A percentile compares a stretch with the other conserved stretches of the same genome.
Conservation (phyloP, 352 stramenopile species). For the Globisporangium cylindrosporum region DNA sequence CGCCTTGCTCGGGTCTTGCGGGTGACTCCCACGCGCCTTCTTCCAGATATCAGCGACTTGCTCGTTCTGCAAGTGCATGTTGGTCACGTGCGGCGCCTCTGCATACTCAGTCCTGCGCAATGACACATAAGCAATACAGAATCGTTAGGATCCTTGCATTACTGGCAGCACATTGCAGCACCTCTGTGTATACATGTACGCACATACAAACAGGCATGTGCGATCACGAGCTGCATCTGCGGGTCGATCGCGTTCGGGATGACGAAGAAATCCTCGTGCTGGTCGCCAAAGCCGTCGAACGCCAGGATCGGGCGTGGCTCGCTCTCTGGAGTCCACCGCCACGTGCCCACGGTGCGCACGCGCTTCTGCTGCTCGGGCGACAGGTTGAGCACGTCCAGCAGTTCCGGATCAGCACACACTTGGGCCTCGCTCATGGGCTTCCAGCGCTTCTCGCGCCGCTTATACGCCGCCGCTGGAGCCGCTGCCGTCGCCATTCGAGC, state of each 20-base stretch:
- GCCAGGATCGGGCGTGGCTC: constrained; percentile 39
- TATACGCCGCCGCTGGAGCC: constrained; percentile 41
- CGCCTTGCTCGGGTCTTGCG: constrained; percentile 35
- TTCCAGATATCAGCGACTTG: constrained; percentile 51
- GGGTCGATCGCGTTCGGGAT: constrained; percentile 57
- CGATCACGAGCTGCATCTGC: constrained; percentile 49
- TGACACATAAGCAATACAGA: neutral
- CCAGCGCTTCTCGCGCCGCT: constrained; percentile 76
- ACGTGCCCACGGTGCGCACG: constrained; percentile 38
- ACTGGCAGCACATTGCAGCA: neutral
- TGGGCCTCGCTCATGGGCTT: constrained; percentile 34
- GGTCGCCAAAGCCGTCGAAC: constrained; percentile 42
- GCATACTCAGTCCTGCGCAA: constrained; percentile 57
- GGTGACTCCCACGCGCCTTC: constrained; percentile 35
- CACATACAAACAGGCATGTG: constrained; percentile 55
- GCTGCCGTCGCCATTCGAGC: constrained; percentile 8
- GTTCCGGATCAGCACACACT: constrained; percentile 23
- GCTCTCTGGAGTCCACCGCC: constrained; percentile 24
- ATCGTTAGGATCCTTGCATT: neutral
- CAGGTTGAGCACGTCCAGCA: constrained; percentile 45
- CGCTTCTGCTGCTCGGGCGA: constrained; percentile 25
- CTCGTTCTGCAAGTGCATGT: constrained; percentile 67
- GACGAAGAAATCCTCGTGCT: constrained; percentile 63
- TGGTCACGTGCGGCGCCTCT: constrained; percentile 72
- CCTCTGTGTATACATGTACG: constrained; percentile 7